phyloP scores from a whole-genome alignment of 116 monocot genomes.

The Posidonia oceanica region DNA sequence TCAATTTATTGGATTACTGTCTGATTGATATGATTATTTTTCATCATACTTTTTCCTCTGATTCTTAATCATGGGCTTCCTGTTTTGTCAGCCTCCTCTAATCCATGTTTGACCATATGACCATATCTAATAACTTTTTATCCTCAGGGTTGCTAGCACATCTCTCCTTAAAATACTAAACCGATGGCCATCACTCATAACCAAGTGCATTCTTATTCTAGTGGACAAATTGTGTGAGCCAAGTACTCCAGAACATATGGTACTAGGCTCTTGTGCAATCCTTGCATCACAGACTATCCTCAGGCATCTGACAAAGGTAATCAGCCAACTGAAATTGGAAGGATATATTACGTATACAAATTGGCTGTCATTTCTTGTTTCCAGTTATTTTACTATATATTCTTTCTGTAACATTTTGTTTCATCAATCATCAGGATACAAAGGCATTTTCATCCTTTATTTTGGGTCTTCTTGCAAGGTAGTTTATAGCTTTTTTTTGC shows the following conservation, averaged over 20 bases:
- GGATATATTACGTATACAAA: too few relatives aligned
- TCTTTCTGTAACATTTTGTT: neutral
- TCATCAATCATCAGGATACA: constrained; percentile 43
- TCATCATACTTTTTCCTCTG: neutral
- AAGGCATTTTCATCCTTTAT: constrained; percentile 71
- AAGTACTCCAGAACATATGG: constrained; percentile 71
- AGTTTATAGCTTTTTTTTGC: constrained; percentile 8
- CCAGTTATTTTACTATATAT: constrained; percentile 1
- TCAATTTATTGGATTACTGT: too few relatives aligned
- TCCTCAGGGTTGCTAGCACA: constrained; percentile 52
- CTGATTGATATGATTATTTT: too few relatives aligned
- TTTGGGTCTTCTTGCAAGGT: constrained; percentile 84
- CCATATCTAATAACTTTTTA: constrained; percentile 5
- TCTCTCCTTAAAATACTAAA: constrained; percentile 69
- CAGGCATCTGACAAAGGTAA: constrained; percentile 75
- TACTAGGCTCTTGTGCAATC: constrained; percentile 75
- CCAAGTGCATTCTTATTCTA: constrained; percentile 53
- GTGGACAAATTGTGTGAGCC: constrained; percentile 47
- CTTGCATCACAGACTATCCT: constrained; percentile 64
- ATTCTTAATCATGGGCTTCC: neutral
- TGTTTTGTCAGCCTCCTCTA: neutral
- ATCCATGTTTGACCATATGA: neutral
- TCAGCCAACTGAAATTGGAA: neutral
- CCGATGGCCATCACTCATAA: constrained; percentile 69
- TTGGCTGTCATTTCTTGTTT: too few relatives aligned